Percentiles rank a stretch among this genome's conserved stretches.
Evolutionary conservation across 1,284 basidiomycete genomes (phyloP).

Genomic region (Athelia sp.): DNA sequence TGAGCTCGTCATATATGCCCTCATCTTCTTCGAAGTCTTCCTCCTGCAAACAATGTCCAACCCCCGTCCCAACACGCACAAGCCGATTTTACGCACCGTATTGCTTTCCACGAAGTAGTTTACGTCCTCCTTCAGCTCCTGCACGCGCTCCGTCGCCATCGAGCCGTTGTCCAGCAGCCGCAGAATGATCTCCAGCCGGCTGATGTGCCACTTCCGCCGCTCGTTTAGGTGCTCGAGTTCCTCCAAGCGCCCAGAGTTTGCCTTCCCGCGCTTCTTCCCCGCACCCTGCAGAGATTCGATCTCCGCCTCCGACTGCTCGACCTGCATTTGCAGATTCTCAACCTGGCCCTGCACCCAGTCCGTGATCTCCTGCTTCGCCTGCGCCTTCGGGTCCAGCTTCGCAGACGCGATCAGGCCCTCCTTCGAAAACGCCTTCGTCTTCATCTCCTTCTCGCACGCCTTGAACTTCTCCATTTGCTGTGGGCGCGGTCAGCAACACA

Average conservation of each 20-base stretch:
- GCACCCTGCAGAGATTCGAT: constrained; percentile 81
- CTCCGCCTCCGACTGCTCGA: constrained; percentile 94
- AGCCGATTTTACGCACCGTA: constrained; percentile 55
- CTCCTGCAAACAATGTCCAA: constrained; percentile 52
- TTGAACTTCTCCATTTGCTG: constrained; percentile 99
- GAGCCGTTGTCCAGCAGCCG: constrained; percentile 94
- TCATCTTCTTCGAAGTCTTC: constrained; percentile 98
- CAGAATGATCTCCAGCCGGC: constrained; percentile 89
- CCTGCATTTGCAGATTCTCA: constrained; percentile 90
- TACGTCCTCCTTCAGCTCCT: constrained; percentile 90
- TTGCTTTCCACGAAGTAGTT: constrained; percentile 97
- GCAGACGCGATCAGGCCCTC: constrained; percentile 95
- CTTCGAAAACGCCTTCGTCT: constrained; percentile 99
- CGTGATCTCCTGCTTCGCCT: constrained; percentile 91
- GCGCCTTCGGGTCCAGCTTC: constrained; percentile 94
- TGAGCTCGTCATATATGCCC: constrained; percentile 97
- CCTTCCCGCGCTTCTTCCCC: constrained; percentile 85
- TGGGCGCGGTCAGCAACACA: constrained; percentile 6
- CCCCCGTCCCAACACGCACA: constrained; percentile 4
- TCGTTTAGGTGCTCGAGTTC: constrained; percentile 91
- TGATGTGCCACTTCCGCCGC: constrained; percentile 93
- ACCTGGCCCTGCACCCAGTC: constrained; percentile 85
- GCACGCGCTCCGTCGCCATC: constrained; percentile 78
- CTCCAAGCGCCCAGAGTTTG: constrained; percentile 66
- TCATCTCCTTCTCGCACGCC: constrained; percentile 99